Percentiles rank a stretch among this genome's conserved stretches.
phyloP scores from a whole-genome alignment of 257 asterid species.

The Primulina huaijiensis region DNA sequence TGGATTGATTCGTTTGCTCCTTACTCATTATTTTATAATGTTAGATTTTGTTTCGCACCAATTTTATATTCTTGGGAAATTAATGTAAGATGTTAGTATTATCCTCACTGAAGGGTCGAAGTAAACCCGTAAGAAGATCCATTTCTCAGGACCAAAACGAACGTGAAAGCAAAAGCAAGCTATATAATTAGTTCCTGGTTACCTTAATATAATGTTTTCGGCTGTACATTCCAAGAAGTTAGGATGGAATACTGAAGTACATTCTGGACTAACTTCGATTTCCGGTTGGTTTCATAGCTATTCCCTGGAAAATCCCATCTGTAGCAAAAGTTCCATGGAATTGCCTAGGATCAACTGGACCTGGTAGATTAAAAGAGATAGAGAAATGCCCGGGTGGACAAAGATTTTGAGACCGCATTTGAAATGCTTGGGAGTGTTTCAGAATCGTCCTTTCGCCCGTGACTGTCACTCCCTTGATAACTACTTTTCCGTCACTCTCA shows the following conservation, averaged over 20 bases:
- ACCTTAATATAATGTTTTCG: background rate
- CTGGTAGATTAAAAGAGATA: slow-evolving; percentile 74
- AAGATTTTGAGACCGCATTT: slow-evolving; percentile 76
- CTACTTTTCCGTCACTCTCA: slow-evolving; percentile 63
- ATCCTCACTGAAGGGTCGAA: too few relatives aligned
- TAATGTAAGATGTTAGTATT: too few relatives aligned
- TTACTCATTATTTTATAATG: too few relatives aligned
- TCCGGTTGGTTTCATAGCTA: slow-evolving; percentile 45
- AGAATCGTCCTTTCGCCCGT: slow-evolving; percentile 52
- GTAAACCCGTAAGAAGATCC: too few relatives aligned
- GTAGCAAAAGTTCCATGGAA: slow-evolving; percentile 70
- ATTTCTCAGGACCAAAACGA: too few relatives aligned
- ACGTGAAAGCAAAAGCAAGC: slow-evolving; percentile 4
- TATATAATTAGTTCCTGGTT: background rate
- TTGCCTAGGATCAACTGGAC: slow-evolving; percentile 74
- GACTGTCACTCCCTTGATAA: slow-evolving; percentile 62
- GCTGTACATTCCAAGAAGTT: background rate
- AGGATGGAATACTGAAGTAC: background rate
- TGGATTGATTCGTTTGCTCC: too few relatives aligned
- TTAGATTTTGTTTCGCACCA: too few relatives aligned
- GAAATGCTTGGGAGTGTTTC: slow-evolving; percentile 49
- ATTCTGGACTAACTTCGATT: background rate
- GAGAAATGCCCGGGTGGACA: slow-evolving; percentile 75
- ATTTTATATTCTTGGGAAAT: too few relatives aligned
- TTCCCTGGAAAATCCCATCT: slow-evolving; percentile 80